Percentiles rank a stretch among this genome's conserved stretches.
Conservation (phyloP, 768 basidiomycete genomes). For the Mycena vitilis region DNA sequence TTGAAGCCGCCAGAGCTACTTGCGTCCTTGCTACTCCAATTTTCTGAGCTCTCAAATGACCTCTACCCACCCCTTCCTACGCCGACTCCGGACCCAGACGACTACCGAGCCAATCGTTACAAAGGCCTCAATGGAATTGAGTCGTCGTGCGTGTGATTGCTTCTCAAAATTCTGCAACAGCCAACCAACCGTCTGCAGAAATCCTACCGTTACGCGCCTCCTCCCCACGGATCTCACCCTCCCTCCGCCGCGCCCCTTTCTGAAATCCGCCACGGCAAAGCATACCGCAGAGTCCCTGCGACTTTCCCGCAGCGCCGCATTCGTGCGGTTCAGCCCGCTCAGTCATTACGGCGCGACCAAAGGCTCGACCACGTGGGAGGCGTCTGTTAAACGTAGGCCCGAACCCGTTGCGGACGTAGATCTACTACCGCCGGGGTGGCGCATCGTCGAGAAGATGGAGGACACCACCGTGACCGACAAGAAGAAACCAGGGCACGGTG, state of each 20-base stretch:
- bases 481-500: constrained; percentile 61
- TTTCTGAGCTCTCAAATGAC: constrained; percentile 62
- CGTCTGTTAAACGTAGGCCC: constrained; percentile 66
- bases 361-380: constrained; percentile 83
- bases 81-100: constrained; percentile 36
- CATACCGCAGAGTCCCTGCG: constrained; percentile 70
- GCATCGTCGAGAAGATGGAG: constrained; percentile 67
- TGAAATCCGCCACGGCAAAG: constrained; percentile 68
- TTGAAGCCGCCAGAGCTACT: constrained; percentile 77
- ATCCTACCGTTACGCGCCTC: constrained; percentile 53
- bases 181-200: constrained; percentile 45
- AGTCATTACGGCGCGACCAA: constrained; percentile 76
- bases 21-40: constrained; percentile 63
- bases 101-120: constrained; percentile 49
- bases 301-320: constrained; percentile 68
- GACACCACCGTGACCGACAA: constrained; percentile 53
- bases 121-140: constrained; percentile 62
- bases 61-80: constrained; percentile 58
- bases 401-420: constrained; percentile 62
- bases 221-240: constrained; percentile 65
- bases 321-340: constrained; percentile 72
- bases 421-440: constrained; percentile 76
- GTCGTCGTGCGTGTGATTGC: constrained; percentile 64
- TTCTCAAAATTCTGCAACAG: not conserved
- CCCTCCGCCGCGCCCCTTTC: constrained; percentile 61